These are phyloP conservation scores for Coemansia sp. DNA, from an alignment of 192 early-diverging fungal species.

Conservation along the genomic window DNA sequence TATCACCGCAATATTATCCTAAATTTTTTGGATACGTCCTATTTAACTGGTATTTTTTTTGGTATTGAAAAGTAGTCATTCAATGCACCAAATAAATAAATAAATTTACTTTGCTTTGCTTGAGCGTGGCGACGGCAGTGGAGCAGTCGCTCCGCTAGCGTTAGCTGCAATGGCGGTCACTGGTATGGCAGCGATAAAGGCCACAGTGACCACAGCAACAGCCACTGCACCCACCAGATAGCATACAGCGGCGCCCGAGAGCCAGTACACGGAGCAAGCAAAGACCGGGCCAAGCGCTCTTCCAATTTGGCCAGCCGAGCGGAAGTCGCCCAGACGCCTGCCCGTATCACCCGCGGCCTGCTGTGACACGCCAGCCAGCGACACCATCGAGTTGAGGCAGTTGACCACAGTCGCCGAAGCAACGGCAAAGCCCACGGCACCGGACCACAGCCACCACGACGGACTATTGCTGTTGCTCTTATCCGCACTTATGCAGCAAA, in stretches of 20 bases:
- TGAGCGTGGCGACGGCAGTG: neutral
- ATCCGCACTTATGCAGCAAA: slow-evolving; percentile 44
- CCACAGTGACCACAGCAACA: slow-evolving; percentile 47
- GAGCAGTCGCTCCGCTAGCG: neutral
- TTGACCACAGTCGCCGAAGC: slow-evolving; percentile 96
- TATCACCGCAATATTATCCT: too few species aligned
- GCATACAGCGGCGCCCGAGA: slow-evolving; percentile 64
- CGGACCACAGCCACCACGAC: slow-evolving; percentile 62
- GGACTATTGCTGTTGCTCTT: slow-evolving; percentile 3
- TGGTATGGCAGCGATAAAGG: slow-evolving; percentile 29
- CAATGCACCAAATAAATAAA: too few species aligned
- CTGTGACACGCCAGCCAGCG: slow-evolving; percentile 24
- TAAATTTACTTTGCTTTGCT: neutral
- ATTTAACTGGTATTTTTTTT: neutral
- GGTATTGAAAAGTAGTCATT: too few species aligned
- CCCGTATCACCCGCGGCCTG: slow-evolving; percentile 57
- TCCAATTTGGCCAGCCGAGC: slow-evolving; percentile 90
- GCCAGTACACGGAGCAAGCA: slow-evolving; percentile 89
- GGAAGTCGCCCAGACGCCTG: slow-evolving; percentile 79
- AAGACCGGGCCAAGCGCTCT: slow-evolving; percentile 86
- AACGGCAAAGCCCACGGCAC: slow-evolving; percentile 84
- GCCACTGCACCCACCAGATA: slow-evolving; percentile 63
- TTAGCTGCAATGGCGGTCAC: neutral
- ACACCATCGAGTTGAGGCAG: slow-evolving; percentile 72
- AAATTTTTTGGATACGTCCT: neutral